phyloP scores from a whole-genome alignment of 306 rosid genomes.

The Prunus dulcis region DNA sequence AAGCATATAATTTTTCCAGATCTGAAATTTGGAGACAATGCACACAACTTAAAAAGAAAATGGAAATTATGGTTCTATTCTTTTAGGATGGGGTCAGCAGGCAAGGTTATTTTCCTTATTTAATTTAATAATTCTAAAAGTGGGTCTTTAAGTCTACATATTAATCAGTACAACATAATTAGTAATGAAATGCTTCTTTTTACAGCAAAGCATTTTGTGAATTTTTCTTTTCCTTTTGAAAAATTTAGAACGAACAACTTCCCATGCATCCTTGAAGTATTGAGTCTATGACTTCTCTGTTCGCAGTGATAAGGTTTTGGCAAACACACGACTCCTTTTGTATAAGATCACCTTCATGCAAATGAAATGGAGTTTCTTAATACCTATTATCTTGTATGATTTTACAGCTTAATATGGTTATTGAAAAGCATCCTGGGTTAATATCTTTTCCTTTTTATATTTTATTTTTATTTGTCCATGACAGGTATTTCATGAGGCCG shows the following conservation, averaged over 20 bases:
- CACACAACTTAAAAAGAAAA: no score
- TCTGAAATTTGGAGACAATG: neutral
- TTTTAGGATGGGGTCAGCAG: no score
- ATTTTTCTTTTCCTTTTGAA: no score
- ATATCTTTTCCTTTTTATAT: neutral
- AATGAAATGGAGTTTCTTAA: neutral
- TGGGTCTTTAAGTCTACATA: no score
- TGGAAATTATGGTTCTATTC: no score
- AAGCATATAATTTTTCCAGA: neutral
- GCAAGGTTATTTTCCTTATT: no score
- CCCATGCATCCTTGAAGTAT: neutral
- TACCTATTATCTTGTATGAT: neutral
- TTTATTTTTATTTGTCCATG: constrained; percentile 27
- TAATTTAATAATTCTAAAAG: no score
- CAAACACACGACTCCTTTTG: constrained; percentile 1
- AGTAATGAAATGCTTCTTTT: no score
- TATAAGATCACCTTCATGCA: neutral
- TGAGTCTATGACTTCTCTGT: neutral
- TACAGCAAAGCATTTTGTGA: no score
- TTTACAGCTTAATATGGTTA: neutral
- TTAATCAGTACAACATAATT: no score
- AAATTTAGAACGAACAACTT: no score
- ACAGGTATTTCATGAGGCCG: constrained; percentile 73
- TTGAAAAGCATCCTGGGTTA: neutral
- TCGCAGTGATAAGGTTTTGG: neutral